Base-by-base conservation (phyloP, 305 asterid species). In the Fraxinus velutina region DNA sequence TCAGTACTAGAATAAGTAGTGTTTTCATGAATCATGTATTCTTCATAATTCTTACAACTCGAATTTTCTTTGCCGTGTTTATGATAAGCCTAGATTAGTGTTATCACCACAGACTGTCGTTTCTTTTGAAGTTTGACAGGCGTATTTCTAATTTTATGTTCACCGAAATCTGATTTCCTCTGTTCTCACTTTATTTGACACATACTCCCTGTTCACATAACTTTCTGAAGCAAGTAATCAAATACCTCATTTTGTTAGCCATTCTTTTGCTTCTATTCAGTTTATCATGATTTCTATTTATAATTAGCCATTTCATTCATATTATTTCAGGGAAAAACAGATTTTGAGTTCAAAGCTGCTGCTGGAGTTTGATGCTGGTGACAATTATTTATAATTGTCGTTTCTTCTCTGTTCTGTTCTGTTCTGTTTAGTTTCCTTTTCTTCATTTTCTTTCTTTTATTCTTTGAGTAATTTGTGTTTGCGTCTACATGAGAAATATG, bases 241-340 rank as follows among this genome's bases (percentile, higher is more conserved):
- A 57, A 19, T 57, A 17, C 30, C n/a, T 57, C 68, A 57, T 57
- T 57, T 57, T 57, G 68, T 57, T 57, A 57, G 30, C 12, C 68
- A 57, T 19, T 19, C 29, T 57, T 57, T 57, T 57, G 29, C 68
- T 13, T 32, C 24, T 68, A 12, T 37, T 37, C 12, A 32, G 52
- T 84, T 22, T 10, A 66, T 60, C 76, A 73, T 77, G 55, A 52
- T 32, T 76, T 36, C 30, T 17, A 24, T 73, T 13, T 44, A 34
- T 73, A 75, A 22, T 71, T 37, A 80, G 37, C 3, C 68, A 19
- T 57, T 57, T 6, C 4, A 57, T 1, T 68, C 36, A 2, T 78
- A 57, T 57, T 57, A 57, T 57, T 81, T 85, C 88, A 92, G 97
- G 96, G 89, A 21, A 93, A 89, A 85, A 57, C 90, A n/a, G 93